Base-by-base conservation (phyloP, 2,329 filamentous ascomycete species). In the Trichoderma sp. region DNA sequence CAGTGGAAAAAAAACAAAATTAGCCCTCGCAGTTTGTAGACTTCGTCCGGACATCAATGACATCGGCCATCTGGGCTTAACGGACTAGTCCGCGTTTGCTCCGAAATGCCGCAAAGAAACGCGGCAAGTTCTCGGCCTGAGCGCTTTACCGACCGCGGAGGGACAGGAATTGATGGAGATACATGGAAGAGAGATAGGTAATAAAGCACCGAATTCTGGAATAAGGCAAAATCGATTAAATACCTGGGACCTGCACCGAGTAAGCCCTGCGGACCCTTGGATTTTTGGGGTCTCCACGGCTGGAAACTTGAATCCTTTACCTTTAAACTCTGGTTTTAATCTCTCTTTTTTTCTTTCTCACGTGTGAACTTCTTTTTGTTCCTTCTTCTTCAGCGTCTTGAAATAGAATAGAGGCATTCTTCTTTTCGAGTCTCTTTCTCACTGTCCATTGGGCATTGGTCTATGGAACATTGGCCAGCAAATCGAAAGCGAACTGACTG, bases 71-170 rank as follows among this genome's bases (percentile, higher is more conserved):
- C 65, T 60, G 53, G 65, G 65, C 24, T 60, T 60, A 30, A 47
- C 36, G 53, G 36, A 60, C 53, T 68, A 65, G 28, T 24, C 18
- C 11, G 6, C 53, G 53, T 32, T 51, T n/a, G 12, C 65, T 68
- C 65, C 65, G 65, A 58, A 68, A 60, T 68, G 15, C 53, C 34
- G 51, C 64, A 30, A 15, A 3, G 6, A n/a, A 43, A 43, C 34
- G 18, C 21, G 61, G 36, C 18, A 36, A n/a, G 61, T 28, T 57
- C 21, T 39, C 64, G 51, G 64, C 51, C 24, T 67, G 53, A 58
- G 64, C 32, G 65, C 34, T 60, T 58, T 68, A 60, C 53, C 65
- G 65, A 68, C 53, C 53, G 56, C 39, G 34, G 58, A 18, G 24
- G 53, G 28, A 58, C 15, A 58, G 56, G n/a, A 32, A 7, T 30